Evolutionary conservation across 2,329 filamentous ascomycete genomes (phyloP).

Genomic region (Emergomyces pasteurianus): DNA sequence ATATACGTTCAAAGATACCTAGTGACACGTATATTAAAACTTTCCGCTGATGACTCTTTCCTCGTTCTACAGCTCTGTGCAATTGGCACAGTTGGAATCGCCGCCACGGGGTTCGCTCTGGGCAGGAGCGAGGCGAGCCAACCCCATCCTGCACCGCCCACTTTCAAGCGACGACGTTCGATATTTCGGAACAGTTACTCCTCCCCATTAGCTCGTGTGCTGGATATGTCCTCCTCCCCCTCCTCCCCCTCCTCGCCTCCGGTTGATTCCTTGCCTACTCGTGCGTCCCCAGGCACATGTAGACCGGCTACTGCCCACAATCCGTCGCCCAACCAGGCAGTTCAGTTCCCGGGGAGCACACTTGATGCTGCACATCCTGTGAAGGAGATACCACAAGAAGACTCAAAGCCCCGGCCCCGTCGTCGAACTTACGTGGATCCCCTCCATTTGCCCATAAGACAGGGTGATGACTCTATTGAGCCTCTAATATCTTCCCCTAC

Average conservation of each 20-base stretch:
- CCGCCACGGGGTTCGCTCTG: slow-evolving; percentile 46
- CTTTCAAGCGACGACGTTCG: slow-evolving; percentile 3
- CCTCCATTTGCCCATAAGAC: slow-evolving; percentile 12
- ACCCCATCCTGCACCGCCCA: slow-evolving; percentile 4
- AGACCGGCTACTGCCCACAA: background rate
- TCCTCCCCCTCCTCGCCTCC: slow-evolving; percentile 9
- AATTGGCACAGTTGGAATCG: slow-evolving; percentile 50
- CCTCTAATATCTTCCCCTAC: slow-evolving; percentile 15
- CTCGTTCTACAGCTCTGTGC: slow-evolving; percentile 45
- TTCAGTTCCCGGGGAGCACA: background rate
- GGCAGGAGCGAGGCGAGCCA: slow-evolving; percentile 36
- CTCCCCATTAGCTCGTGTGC: slow-evolving; percentile 2
- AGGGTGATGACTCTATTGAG: slow-evolving; percentile 18
- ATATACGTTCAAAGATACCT: background rate
- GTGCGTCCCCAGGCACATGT: background rate
- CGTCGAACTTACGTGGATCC: slow-evolving; percentile 27
- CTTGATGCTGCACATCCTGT: background rate
- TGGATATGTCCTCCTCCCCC: slow-evolving; percentile 4
- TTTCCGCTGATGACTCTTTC: background rate
- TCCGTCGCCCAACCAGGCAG: background rate
- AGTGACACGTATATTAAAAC: background rate
- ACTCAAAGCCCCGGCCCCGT: slow-evolving; percentile 18
- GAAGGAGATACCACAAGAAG: slow-evolving; percentile 11
- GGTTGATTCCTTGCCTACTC: slow-evolving; percentile 1
- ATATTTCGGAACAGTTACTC: slow-evolving; percentile 4